Base-by-base conservation (phyloP, 1,139 yeast species). In the Geotrichum citri-aurantii region DNA sequence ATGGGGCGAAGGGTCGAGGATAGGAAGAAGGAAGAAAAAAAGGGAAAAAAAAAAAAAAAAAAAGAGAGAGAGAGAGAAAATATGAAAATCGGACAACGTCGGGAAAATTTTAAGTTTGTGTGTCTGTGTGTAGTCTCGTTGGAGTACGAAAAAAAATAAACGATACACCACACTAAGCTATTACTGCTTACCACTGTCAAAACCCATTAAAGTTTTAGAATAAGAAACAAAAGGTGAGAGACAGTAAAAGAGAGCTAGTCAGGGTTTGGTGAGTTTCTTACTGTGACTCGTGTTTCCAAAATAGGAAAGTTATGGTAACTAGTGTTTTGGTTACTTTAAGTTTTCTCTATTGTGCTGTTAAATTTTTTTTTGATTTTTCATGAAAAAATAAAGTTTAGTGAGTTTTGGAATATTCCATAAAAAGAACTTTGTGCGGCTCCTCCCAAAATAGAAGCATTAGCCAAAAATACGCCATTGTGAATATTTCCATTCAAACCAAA, bases 341-440 rank as follows among this genome's bases (percentile, higher is more conserved):
- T n/a, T n/a, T n/a, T n/a, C n/a, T n/a, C n/a, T n/a, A n/a, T n/a
- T n/a, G n/a, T n/a, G n/a, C n/a, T n/a, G n/a, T n/a, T n/a, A n/a
- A n/a, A n/a, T n/a, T n/a, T n/a, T n/a, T n/a, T n/a, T n/a, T n/a
- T n/a, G n/a, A n/a, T 59, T 59, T 44, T 59, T 59, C 51, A 54
- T 54, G 21, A 59, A 59, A 21, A 57, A 57, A 33, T 57, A 59
- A 46, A 52, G 58, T 26, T n/a, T 57, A 7, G 55, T 54, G 14
- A 52, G 49, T 40, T 24, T 56, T 8, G 52, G 50, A 50, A 49
- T 52, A 48, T 27, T 44, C n/a, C 44, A n/a, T 26, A 37, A 37
- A 14, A 27, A 27, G 44, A 29, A 19, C 12, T 31, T 17, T 26
- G 52, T n/a, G 27, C 56, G 6, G 54, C 51, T 44, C 54, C 56